A percentile compares a stretch with the other conserved stretches of the same genome.
Evolutionary conservation across 164 flowering plant species (phyloP).

Genomic region (Umbilicus rupestris): DNA sequence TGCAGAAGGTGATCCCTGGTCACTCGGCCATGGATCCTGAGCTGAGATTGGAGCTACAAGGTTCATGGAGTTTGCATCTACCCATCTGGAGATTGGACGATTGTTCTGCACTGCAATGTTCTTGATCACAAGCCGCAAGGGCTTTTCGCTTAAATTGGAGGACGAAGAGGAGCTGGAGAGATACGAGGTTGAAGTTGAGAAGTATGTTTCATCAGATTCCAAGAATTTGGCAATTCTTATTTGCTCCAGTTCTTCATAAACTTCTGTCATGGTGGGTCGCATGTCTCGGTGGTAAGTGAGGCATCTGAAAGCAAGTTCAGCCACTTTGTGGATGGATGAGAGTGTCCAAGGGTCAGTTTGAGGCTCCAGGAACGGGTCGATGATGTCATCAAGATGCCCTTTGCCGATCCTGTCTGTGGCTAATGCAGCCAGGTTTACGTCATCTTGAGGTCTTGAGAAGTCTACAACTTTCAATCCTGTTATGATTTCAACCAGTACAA

Average conservation of each 20-base stretch:
- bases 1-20: conserved; percentile 55
- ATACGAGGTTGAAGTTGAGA: conserved; percentile 20
- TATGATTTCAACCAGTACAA: conserved; percentile 81
- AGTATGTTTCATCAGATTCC: conserved; percentile 18
- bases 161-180: conserved; percentile 27
- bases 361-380: conserved; percentile 58
- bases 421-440: conserved; percentile 69
- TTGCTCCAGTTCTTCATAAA: conserved; percentile 60
- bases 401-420: conserved; percentile 17
- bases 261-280: conserved; percentile 93
- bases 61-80: conserved; percentile 17
- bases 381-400: conserved; percentile 55
- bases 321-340: conserved; percentile 54
- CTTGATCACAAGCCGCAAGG: conserved; percentile 13
- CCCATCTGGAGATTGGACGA: conserved; percentile 10
- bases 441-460: conserved; percentile 44
- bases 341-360: conserved; percentile 42
- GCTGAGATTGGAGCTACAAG: conserved; percentile 41
- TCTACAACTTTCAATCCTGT: conserved; percentile 69
- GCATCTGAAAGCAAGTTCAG: conserved; percentile 82
- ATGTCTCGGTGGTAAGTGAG: conserved; percentile 71
- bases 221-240: conserved; percentile 33
- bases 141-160: conserved; percentile 28
- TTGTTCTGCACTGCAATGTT: conserved; percentile 18
- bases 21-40: conserved; percentile 48